phyloP scores from a whole-genome alignment of 1,139 yeast species.

The Maudiozyma humilis region DNA sequence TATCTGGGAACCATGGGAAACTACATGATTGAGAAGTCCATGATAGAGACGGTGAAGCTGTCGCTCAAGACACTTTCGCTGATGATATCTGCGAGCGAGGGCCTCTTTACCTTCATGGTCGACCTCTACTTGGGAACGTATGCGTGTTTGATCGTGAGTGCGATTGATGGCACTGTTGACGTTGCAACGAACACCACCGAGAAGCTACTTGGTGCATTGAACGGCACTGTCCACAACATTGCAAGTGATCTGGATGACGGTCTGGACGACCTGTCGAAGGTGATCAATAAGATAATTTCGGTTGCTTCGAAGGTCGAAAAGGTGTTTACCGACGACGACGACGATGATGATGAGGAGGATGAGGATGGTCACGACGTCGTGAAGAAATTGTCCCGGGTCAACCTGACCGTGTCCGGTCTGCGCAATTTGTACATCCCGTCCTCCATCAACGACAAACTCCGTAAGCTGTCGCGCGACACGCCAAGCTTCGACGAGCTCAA shows the following conservation, averaged over 20 bases:
- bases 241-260: conserved; percentile 59
- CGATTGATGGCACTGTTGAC: conserved; percentile 63
- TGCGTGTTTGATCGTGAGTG: conserved; percentile 68
- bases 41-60: conserved; percentile 42
- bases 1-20: conserved; percentile 50
- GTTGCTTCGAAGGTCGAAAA: conserved; percentile 40
- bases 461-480: conserved; percentile 38
- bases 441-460: conserved; percentile 47
- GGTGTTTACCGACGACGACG: conserved; percentile 55
- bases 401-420: conserved; percentile 50
- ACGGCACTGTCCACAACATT: conserved; percentile 46
- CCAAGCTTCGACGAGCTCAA: conserved; percentile 54
- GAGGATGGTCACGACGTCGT: conserved; percentile 33
- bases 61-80: conserved; percentile 36
- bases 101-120: conserved; percentile 53
- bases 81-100: conserved; percentile 49
- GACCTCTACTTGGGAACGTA: conserved; percentile 78
- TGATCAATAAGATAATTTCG: conserved; percentile 44
- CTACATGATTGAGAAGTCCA: conserved; percentile 38
- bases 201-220: conserved; percentile 48
- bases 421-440: conserved; percentile 56
- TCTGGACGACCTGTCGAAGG: conserved; percentile 42
- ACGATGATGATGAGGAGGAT: conserved; percentile 35
- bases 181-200: conserved; percentile 71
- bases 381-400: conserved; percentile 37